Conservation (phyloP, 257 asterid genomes). For the Oldenlandia corymbosa region DNA sequence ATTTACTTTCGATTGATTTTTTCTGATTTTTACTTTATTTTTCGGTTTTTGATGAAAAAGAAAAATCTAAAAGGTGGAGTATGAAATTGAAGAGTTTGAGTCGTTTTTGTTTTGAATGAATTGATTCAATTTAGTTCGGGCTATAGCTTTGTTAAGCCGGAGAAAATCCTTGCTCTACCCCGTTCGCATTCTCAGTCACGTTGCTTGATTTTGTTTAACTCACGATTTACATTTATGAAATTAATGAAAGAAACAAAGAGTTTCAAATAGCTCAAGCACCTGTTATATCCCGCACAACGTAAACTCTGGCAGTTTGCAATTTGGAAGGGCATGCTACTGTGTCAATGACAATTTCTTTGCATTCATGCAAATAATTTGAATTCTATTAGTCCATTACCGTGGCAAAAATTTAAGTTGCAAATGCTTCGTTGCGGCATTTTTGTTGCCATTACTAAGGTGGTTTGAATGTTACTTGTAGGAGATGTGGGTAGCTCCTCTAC, state of each 20-base stretch:
- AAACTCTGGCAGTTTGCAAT: background rate
- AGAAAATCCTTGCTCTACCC: background rate
- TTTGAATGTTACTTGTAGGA: slow-evolving; percentile 40
- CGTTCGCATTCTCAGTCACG: no score
- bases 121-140: background rate
- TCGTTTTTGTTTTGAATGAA: background rate
- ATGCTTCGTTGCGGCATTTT: background rate
- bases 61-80: background rate
- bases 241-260: no score
- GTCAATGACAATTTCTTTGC: no score
- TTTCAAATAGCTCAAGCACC: no score
- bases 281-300: no score
- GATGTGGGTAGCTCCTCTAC: slow-evolving; percentile 69
- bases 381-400: no score
- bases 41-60: background rate
- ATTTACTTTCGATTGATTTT: background rate
- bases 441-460: background rate
- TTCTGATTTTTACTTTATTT: background rate
- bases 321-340: background rate
- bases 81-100: background rate
- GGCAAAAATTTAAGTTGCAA: no score
- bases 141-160: background rate
- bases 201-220: no score
- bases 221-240: no score
- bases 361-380: no score